Evolutionary conservation across 768 basidiomycete species (phyloP).

Genomic region (Lanmaoa pseudosensibilis): DNA sequence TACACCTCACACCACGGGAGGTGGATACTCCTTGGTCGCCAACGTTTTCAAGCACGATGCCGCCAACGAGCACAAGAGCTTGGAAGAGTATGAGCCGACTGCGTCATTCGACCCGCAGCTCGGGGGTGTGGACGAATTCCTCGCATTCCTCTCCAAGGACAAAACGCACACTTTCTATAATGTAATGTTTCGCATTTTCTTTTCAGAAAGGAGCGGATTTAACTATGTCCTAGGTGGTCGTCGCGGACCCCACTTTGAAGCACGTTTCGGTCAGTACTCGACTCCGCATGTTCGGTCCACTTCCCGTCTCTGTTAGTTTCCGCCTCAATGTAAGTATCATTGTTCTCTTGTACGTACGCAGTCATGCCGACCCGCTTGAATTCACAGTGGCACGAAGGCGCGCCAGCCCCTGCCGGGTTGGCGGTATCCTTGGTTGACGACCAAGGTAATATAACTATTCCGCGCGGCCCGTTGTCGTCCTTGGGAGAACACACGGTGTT

Average conservation of each 20-base stretch:
- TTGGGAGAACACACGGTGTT: neutral
- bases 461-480: neutral
- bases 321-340: neutral
- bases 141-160: neutral
- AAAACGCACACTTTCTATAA: conserved; percentile 5
- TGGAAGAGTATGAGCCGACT: neutral
- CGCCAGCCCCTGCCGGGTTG: neutral
- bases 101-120: neutral
- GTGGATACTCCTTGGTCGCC: conserved; percentile 9
- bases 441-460: neutral
- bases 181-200: neutral
- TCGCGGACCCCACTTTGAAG: conserved; percentile 9
- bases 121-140: neutral
- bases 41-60: neutral
- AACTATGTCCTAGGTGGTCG: neutral
- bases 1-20: conserved; percentile 4
- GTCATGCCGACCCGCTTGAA: neutral
- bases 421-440: conserved; percentile 10
- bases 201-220: neutral
- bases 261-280: conserved; percentile 8
- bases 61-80: neutral
- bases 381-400: conserved; percentile 2
- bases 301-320: neutral
- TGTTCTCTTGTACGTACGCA: too few species aligned
- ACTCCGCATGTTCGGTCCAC: conserved; percentile 4